A percentile compares a stretch with the other conserved stretches of the same genome.
Conservation (phyloP, 1,139 yeast genomes). For the Zygosaccharomyces pseudobailii region DNA sequence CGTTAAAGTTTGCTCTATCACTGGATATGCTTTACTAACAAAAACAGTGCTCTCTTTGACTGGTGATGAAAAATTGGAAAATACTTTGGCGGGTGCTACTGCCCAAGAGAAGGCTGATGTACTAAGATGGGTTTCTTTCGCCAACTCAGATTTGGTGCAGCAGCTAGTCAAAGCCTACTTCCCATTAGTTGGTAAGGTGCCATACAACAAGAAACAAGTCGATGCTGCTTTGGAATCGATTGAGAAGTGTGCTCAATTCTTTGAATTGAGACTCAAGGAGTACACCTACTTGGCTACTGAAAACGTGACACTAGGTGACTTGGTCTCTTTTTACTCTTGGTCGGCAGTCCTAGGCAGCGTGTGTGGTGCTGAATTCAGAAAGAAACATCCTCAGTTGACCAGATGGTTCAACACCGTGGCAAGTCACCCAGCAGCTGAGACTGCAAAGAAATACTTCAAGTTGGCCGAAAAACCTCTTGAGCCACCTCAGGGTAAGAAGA, state of each 20-base stretch:
- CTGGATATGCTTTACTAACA: constrained; percentile 1
- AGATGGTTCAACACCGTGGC: constrained; percentile 79
- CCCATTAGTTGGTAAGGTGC: constrained; percentile 41
- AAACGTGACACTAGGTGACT: constrained; percentile 74
- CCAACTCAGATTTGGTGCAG: constrained; percentile 58
- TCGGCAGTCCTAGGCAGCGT: constrained; percentile 53
- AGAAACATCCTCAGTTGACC: constrained; percentile 57
- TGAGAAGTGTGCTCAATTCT: constrained; percentile 39
- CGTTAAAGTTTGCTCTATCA: neutral
- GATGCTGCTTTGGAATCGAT: constrained; percentile 46
- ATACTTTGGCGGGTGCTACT: constrained; percentile 50
- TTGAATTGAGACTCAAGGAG: constrained; percentile 58
- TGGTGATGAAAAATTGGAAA: constrained; percentile 26
- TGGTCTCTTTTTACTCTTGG: constrained; percentile 52
- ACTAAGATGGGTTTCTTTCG: constrained; percentile 67
- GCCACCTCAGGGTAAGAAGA: constrained; percentile 57
- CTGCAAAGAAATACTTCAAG: constrained; percentile 42
- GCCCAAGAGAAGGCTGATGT: constrained; percentile 62
- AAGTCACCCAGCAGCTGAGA: constrained; percentile 51
- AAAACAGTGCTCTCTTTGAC: constrained; percentile 19
- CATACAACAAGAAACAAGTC: constrained; percentile 70
- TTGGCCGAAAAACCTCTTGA: constrained; percentile 54
- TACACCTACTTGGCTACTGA: constrained; percentile 85
- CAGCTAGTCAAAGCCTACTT: constrained; percentile 31
- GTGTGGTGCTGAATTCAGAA: constrained; percentile 67